Evolutionary conservation across 345 rosid species (phyloP).

Genomic region (Dipteronia dyeriana): DNA sequence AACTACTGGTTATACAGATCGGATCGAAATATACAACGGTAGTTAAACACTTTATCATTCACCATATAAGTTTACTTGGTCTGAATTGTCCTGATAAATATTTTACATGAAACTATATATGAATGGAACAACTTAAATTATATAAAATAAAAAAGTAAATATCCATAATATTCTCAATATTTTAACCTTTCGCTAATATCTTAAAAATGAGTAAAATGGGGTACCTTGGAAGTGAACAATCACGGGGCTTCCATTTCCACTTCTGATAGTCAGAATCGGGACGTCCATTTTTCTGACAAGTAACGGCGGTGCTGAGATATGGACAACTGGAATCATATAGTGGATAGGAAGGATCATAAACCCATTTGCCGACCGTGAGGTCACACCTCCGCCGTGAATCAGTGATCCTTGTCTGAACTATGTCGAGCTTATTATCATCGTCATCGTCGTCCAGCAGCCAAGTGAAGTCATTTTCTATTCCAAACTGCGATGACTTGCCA

Average conservation of each 20-base stretch:
- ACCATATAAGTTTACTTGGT: no score
- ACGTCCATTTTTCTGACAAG: constrained; percentile 85
- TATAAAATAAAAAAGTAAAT: no score
- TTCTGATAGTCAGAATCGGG: constrained; percentile 90
- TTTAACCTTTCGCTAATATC: no score
- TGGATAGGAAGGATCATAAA: constrained; percentile 70
- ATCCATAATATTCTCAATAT: no score
- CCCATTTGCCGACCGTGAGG: constrained; percentile 75
- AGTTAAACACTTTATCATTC: no score
- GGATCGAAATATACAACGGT: no score
- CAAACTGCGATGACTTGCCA: constrained; percentile 40
- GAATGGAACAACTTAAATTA: no score
- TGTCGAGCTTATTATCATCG: constrained; percentile 41
- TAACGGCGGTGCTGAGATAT: constrained; percentile 70
- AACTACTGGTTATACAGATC: no score
- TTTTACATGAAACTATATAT: no score
- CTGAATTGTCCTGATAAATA: no score
- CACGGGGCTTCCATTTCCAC: constrained; percentile 87
- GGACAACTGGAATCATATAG: constrained; percentile 84
- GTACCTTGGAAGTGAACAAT: constrained; percentile 84
- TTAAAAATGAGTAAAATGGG: background rate
- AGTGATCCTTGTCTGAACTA: constrained; percentile 36
- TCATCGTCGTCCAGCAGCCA: constrained; percentile 31
- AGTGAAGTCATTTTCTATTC: constrained; percentile 16
- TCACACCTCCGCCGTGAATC: constrained; percentile 52